Evolutionary conservation across 2,329 filamentous ascomycete genomes (phyloP).

Genomic region (Arthrobotrys conoides): DNA sequence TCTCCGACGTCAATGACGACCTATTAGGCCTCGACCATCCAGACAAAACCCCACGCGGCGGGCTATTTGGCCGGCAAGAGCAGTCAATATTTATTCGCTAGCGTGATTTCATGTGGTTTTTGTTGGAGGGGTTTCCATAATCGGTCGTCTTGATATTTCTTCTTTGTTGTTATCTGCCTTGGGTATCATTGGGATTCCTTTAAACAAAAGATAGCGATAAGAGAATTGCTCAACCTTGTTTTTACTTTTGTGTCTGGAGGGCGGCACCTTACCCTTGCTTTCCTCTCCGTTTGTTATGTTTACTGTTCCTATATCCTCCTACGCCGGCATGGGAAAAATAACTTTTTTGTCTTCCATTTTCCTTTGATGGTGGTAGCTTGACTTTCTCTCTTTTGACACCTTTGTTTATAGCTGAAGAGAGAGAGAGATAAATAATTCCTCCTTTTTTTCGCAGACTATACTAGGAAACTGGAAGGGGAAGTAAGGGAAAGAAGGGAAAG

Average conservation of each 20-base stretch:
- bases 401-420: conserved; percentile 18
- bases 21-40: conserved; percentile 77
- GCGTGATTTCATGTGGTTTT: conserved; percentile 33
- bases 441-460: background rate
- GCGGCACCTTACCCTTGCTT: background rate
- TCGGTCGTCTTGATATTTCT: conserved; percentile 22
- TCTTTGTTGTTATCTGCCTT: conserved; percentile 30
- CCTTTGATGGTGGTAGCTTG: conserved; percentile 7
- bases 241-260: background rate
- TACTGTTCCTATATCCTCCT: conserved; percentile 11
- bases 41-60: conserved; percentile 70
- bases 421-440: background rate
- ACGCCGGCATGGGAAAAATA: conserved; percentile 1
- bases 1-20: conserved; percentile 72
- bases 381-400: background rate
- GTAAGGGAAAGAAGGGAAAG: background rate
- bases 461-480: background rate
- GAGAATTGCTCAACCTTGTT: conserved; percentile 25
- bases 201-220: conserved; percentile 36
- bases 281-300: conserved; percentile 7
- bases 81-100: conserved; percentile 64
- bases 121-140: background rate
- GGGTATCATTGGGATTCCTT: conserved; percentile 47
- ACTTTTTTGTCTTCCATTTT: background rate
- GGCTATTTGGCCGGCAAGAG: conserved; percentile 63